phyloP scores from a whole-genome alignment of 352 stramenopile species.

The Globisporangium lucens region DNA sequence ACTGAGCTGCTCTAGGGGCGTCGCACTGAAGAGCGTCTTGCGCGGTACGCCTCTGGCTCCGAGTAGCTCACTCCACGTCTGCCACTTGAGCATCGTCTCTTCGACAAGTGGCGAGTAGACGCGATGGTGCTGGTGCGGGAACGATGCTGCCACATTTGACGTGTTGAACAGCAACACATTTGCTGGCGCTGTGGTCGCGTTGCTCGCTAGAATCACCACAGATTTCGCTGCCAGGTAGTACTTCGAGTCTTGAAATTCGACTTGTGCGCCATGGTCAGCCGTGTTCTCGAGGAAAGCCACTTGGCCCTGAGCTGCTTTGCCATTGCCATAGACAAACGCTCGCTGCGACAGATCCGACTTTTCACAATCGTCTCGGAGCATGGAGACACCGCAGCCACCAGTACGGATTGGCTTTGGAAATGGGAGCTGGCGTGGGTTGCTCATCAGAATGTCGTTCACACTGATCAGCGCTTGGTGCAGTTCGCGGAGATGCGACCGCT shows the following conservation, averaged over 20 bases:
- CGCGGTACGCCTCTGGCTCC: constrained; percentile 25
- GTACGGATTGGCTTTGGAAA: constrained; percentile 27
- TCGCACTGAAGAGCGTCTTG: constrained; percentile 33
- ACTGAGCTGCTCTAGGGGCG: constrained; percentile 48
- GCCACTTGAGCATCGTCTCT: constrained; percentile 33
- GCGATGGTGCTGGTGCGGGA: constrained; percentile 33
- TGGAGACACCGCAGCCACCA: not conserved
- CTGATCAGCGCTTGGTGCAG: constrained; percentile 52
- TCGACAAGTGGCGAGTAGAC: constrained; percentile 40
- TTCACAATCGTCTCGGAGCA: not conserved
- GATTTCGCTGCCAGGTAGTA: constrained; percentile 42
- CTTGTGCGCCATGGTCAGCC: constrained; percentile 21
- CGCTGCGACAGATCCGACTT: constrained; percentile 26
- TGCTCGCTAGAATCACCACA: constrained; percentile 36
- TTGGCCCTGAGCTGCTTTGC: constrained; percentile 15
- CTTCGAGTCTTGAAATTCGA: constrained; percentile 32
- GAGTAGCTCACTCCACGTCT: constrained; percentile 51
- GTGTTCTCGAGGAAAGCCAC: constrained; percentile 63
- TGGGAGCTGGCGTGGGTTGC: constrained; percentile 45
- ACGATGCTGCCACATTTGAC: constrained; percentile 44
- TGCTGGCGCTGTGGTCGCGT: constrained; percentile 16
- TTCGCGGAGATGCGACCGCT: constrained; percentile 60
- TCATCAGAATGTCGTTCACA: constrained; percentile 55
- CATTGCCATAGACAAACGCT: constrained; percentile 53
- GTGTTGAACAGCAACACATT: constrained; percentile 51